Conservation (phyloP, 768 basidiomycete species). For the Lentinus brumalis region DNA sequence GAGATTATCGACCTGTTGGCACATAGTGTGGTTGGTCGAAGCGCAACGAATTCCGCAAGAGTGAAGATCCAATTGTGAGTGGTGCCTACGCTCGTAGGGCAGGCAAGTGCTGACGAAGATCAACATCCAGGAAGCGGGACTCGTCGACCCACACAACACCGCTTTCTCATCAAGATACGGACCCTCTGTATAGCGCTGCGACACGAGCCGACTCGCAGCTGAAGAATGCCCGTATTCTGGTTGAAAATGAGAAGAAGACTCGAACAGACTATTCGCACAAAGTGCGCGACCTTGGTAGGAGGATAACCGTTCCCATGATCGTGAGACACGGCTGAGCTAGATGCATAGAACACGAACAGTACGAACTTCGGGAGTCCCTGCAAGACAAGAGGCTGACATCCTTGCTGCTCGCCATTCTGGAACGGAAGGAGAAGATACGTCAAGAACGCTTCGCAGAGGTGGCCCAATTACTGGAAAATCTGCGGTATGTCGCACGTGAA, state of each 20-base stretch:
- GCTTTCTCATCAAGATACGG: neutral
- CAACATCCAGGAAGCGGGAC: conserved; percentile 7
- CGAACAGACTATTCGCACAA: neutral
- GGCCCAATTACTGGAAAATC: neutral
- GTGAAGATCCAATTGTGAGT: conserved; percentile 6
- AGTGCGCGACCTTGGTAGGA: neutral
- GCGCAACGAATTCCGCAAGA: neutral
- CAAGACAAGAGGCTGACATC: conserved; percentile 3
- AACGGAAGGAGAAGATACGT: conserved; percentile 19
- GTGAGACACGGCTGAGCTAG: too few species aligned
- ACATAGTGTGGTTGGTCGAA: conserved; percentile 9
- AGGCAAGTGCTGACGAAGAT: neutral
- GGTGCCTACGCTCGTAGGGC: neutral
- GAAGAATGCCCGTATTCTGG: neutral
- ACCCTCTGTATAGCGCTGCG: neutral
- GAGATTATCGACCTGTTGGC: conserved; percentile 15
- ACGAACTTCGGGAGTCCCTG: neutral
- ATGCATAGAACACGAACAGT: conserved; percentile 7
- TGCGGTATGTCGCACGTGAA: conserved; percentile 3
- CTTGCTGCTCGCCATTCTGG: conserved; percentile 8
- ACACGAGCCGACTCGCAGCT: neutral
- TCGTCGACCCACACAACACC: neutral
- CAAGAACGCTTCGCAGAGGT: conserved; percentile 7
- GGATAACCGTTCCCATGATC: too few species aligned
- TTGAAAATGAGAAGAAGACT: neutral